A percentile compares a stretch with the other conserved stretches of the same genome.
phyloP scores from a whole-genome alignment of 1,284 basidiomycete genomes.

The Coniferiporia sulphurascens region DNA sequence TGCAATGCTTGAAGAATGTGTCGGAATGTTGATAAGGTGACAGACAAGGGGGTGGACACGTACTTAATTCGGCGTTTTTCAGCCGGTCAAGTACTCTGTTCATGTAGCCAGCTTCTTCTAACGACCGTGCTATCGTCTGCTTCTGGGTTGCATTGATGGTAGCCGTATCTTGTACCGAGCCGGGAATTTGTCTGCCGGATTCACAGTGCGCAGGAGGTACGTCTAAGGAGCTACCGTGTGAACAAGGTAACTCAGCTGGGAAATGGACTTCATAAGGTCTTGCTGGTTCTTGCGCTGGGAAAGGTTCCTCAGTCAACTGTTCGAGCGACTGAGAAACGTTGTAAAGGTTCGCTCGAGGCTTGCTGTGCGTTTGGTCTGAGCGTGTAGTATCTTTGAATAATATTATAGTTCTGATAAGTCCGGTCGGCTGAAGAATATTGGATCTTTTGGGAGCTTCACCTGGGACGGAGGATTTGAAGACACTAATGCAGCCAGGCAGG shows the following conservation, averaged over 20 bases:
- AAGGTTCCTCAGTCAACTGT: not conserved
- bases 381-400: conserved; percentile 8
- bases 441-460: not conserved
- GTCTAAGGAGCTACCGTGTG: not conserved
- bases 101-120: conserved; percentile 16
- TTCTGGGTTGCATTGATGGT: conserved; percentile 15
- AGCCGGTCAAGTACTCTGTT: conserved; percentile 16
- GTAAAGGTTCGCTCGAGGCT: not conserved
- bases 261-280: conserved; percentile 8
- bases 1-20: conserved; percentile 9
- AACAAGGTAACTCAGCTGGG: not conserved
- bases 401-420: conserved; percentile 1
- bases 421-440: not conserved
- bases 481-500: not conserved
- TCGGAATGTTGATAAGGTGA: not conserved
- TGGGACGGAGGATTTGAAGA: conserved; percentile 8
- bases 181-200: not conserved
- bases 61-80: conserved; percentile 14
- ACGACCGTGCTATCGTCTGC: conserved; percentile 14
- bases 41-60: not conserved
- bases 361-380: not conserved
- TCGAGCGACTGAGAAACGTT: not conserved
- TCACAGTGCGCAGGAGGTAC: not conserved
- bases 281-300: conserved; percentile 3
- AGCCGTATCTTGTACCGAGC: conserved; percentile 2